These are phyloP conservation scores for Davidsoniella eucalypti DNA, from an alignment of 2,329 filamentous ascomycete genomes.

Conservation along the genomic window DNA sequence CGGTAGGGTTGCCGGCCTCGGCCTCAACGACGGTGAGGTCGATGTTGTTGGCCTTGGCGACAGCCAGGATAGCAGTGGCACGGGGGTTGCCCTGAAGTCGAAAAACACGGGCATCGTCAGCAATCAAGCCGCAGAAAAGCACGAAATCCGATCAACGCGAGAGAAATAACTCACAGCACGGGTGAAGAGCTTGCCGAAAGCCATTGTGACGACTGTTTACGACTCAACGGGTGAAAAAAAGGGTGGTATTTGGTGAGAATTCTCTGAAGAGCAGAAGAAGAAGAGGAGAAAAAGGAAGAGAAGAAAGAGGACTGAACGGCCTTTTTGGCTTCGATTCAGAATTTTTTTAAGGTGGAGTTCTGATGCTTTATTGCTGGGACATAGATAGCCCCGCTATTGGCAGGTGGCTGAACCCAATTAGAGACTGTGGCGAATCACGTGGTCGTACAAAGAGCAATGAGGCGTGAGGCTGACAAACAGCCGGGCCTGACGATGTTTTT, in stretches of 20 bases:
- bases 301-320: conserved; percentile 3
- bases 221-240: conserved; percentile 12
- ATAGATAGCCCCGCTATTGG: conserved; percentile 1
- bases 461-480: conserved; percentile 11
- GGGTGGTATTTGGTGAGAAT: conserved; percentile 16
- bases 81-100: conserved; percentile 63
- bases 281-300: conserved; percentile 13
- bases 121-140: conserved; percentile 15
- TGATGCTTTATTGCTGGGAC: conserved; percentile 2
- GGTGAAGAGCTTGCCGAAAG: conserved; percentile 96
- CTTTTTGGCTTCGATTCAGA: conserved; percentile 13
- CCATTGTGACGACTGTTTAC: conserved; percentile 45
- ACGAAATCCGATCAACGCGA: conserved; percentile 14
- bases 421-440: conserved; percentile 6
- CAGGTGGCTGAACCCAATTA: conserved; percentile 6
- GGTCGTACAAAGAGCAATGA: conserved; percentile 3
- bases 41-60: conserved; percentile 94
- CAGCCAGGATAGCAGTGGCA: conserved; percentile 72
- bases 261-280: conserved; percentile 18
- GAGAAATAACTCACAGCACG: conserved; percentile 43
- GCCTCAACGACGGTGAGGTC: conserved; percentile 74
- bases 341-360: conserved; percentile 12
- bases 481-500: neutral
- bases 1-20: conserved; percentile 44
- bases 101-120: conserved; percentile 18